Conservation (phyloP, 73 alveolate genomes). For the Tetrahymena elliotti region DNA sequence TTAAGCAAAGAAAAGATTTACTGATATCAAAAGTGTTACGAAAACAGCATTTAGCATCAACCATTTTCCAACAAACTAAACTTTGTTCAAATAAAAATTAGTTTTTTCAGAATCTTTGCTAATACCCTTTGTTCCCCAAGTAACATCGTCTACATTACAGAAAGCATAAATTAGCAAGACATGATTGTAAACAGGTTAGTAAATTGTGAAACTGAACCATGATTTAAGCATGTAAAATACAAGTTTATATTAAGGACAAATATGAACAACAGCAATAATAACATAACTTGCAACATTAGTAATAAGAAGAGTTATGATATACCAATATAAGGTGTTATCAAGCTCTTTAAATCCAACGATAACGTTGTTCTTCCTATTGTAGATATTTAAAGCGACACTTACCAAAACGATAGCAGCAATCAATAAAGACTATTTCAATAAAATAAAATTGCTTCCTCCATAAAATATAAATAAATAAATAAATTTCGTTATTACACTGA, state of each 20-base stretch:
- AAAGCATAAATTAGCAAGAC: constrained; percentile 17
- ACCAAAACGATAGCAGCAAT: neutral
- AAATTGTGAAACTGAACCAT: neutral
- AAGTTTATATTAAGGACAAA: neutral
- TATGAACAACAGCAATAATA: neutral
- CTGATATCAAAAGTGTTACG: neutral
- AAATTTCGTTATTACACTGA: neutral
- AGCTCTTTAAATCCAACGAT: neutral
- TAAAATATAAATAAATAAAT: neutral
- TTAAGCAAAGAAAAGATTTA: neutral
- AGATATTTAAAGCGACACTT: neutral
- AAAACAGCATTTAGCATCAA: neutral
- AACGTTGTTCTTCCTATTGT: neutral
- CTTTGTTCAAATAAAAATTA: neutral
- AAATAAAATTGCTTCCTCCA: neutral
- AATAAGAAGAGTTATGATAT: neutral
- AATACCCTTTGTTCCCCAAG: constrained; percentile 44
- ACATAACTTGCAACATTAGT: neutral
- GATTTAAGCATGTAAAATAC: neutral
- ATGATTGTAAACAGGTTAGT: constrained; percentile 24
- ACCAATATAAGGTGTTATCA: neutral
- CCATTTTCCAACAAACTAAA: neutral
- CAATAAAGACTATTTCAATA: neutral
- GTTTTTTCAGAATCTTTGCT: neutral
- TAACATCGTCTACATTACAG: constrained; percentile 31